Evolutionary conservation across 352 stramenopile species (phyloP).

Genomic region (Phytopythium montanum): DNA sequence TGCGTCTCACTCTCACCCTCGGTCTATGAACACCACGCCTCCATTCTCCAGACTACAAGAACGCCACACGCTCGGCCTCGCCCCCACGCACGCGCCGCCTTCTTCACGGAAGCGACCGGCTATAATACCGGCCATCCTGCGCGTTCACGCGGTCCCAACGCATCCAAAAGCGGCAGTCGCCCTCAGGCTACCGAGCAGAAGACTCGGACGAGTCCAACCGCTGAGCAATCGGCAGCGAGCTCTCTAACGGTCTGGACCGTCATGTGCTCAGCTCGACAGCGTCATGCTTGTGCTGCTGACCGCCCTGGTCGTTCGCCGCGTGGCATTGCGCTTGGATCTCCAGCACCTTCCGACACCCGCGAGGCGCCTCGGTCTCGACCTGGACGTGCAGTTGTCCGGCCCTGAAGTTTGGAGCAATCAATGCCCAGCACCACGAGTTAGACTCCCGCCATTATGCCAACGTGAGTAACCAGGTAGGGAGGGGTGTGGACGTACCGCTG

Average conservation of each 20-base stretch:
- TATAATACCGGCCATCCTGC: neutral
- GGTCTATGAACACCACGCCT: neutral
- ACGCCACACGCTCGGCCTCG: neutral
- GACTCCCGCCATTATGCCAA: neutral
- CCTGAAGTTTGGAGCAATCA: neutral
- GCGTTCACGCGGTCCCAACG: neutral
- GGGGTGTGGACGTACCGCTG: slow-evolving; percentile 23
- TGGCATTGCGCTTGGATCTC: slow-evolving; percentile 4
- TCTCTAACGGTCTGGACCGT: neutral
- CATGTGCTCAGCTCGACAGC: neutral
- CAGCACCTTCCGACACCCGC: neutral
- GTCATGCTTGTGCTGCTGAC: neutral
- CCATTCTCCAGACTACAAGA: neutral
- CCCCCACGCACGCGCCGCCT: neutral
- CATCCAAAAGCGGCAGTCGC: neutral
- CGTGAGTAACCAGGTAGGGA: too few relatives aligned
- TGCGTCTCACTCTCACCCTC: too few relatives aligned
- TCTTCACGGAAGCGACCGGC: neutral
- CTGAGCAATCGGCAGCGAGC: neutral
- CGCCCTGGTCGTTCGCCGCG: neutral
- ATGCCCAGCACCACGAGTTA: neutral
- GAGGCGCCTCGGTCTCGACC: neutral
- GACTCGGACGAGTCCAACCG: neutral
- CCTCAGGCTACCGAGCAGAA: neutral
- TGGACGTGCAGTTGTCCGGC: neutral